These are phyloP conservation scores for Phaseolus coccineus DNA, from an alignment of 331 rosid genomes.

Conservation along the genomic window DNA sequence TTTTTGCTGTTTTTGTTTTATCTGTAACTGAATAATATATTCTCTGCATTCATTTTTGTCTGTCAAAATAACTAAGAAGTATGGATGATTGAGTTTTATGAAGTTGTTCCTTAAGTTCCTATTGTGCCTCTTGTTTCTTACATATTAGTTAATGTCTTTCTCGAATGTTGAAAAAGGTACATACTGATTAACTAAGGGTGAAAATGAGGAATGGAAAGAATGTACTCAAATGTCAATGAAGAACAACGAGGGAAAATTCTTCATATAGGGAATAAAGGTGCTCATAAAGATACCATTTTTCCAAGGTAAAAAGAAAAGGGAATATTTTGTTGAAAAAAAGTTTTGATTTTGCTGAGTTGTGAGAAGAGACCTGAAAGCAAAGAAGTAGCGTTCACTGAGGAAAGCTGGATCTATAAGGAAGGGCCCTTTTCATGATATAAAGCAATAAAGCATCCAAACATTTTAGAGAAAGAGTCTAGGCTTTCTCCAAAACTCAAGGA, in stretches of 20 bases:
- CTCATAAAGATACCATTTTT: slow-evolving; percentile 18
- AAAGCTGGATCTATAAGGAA: slow-evolving; percentile 40
- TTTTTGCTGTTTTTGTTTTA: no score
- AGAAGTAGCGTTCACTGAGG: slow-evolving; percentile 27
- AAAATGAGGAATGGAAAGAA: no score
- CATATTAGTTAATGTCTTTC: no score
- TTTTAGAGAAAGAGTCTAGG: slow-evolving; percentile 47
- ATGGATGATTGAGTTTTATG: no score
- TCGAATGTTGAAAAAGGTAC: no score
- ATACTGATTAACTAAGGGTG: no score
- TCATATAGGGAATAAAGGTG: slow-evolving; percentile 10
- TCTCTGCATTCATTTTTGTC: no score
- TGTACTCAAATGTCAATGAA: neutral
- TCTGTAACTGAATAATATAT: no score
- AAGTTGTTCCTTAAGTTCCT: no score
- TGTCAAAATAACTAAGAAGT: no score
- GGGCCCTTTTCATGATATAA: slow-evolving; percentile 46
- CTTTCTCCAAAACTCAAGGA: slow-evolving; percentile 46
- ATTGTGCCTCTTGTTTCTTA: no score
- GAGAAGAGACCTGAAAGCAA: slow-evolving; percentile 14
- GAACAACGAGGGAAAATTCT: neutral
- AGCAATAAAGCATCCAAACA: slow-evolving; percentile 42
- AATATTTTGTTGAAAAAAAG: slow-evolving; percentile 34
- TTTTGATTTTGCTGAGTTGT: slow-evolving; percentile 18
- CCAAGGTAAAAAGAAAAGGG: slow-evolving; percentile 3